Conservation (phyloP, 495 filamentous ascomycete species). For the Neohortaea acidophila region DNA sequence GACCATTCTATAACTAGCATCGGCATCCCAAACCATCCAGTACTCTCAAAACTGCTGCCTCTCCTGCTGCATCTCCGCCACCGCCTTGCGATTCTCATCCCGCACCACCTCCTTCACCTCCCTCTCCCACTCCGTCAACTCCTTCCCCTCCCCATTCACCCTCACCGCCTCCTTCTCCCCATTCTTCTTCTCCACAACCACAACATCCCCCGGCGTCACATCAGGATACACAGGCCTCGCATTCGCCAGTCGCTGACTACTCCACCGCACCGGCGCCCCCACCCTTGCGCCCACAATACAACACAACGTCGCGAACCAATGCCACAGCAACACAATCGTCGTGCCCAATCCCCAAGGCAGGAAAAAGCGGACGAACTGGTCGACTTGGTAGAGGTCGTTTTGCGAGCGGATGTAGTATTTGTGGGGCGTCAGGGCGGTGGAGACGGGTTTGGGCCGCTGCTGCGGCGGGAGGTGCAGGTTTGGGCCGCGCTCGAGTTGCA, state of each 20-base stretch:
- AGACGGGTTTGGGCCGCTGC: slow-evolving; percentile 13
- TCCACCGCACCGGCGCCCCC: background rate
- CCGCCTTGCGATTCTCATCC: too few species aligned
- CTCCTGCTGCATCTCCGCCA: too few species aligned
- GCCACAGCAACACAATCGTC: slow-evolving; percentile 39
- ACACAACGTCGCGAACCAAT: slow-evolving; percentile 44
- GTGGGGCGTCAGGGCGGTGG: background rate
- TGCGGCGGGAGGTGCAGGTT: background rate
- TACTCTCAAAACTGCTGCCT: too few species aligned
- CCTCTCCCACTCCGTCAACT: background rate
- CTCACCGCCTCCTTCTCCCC: background rate
- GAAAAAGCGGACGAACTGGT: slow-evolving; percentile 61
- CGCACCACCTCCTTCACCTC: background rate
- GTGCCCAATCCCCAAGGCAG: slow-evolving; percentile 29
- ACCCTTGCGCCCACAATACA: slow-evolving; percentile 33
- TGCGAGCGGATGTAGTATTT: slow-evolving; percentile 58
- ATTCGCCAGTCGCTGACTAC: background rate
- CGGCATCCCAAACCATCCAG: too few species aligned
- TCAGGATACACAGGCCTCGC: background rate
- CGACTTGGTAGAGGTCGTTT: slow-evolving; percentile 69
- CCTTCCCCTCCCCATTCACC: background rate
- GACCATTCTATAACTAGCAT: slow-evolving; percentile 33
- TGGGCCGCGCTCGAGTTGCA: slow-evolving; percentile 36
- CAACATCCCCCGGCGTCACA: background rate
- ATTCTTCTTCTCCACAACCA: background rate